Percentiles rank a stretch among this genome's conserved stretches.
phyloP scores from a whole-genome alignment of 225 moss, liverwort and hornwort genomes.

The Pseudisothecium myosuroides region DNA sequence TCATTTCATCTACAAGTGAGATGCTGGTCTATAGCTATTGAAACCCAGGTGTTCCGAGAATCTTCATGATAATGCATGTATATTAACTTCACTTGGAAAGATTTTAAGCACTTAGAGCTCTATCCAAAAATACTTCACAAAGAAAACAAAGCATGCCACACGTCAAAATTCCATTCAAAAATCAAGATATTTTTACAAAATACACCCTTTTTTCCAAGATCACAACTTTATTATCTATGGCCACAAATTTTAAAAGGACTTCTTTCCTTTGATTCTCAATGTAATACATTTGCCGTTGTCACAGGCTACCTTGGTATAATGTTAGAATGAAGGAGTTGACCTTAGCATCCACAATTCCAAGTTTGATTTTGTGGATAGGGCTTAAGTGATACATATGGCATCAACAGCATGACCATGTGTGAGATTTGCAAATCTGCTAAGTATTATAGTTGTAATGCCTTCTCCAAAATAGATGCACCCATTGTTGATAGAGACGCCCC shows the following conservation, averaged over 20 bases:
- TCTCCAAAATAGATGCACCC: not conserved
- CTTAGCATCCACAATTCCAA: not conserved
- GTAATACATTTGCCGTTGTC: not conserved
- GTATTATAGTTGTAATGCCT: not conserved
- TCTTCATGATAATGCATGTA: not conserved
- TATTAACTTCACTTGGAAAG: not conserved
- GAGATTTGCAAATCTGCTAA: fast-evolving
- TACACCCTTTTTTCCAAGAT: fast-evolving
- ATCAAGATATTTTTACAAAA: not conserved
- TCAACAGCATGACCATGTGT: not conserved
- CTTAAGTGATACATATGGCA: not conserved
- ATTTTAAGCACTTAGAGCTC: not conserved
- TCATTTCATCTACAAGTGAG: not conserved
- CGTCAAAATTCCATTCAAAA: not conserved
- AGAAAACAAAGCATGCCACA: not conserved
- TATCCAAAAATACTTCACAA: not conserved
- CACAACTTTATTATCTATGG: not conserved
- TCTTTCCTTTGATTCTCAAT: too few species aligned
- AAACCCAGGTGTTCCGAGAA: fast-evolving
- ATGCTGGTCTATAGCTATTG: not conserved
- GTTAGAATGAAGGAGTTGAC: not conserved
- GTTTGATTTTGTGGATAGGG: too few species aligned
- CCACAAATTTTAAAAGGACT: not conserved
- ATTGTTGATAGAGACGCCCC: not conserved
- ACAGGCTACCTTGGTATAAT: too few species aligned